Conservation (phyloP, 371 early-diverging fungal species). For the Mucor mucedo region DNA sequence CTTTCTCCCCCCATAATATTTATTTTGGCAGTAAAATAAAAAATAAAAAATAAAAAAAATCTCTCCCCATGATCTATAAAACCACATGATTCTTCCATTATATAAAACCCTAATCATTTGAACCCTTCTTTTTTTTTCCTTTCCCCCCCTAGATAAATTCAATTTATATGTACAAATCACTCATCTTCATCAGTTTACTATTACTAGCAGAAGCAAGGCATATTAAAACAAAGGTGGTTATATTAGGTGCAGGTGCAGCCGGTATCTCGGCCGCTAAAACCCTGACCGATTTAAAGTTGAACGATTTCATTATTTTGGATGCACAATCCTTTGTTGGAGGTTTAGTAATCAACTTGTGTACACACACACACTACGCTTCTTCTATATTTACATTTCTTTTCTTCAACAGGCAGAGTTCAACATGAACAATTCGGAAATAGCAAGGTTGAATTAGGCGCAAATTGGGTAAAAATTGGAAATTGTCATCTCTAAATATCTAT, state of each 20-base stretch:
- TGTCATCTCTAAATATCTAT: neutral
- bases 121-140: neutral
- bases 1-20: neutral
- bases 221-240: slow-evolving; percentile 38
- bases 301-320: slow-evolving; percentile 48
- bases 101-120: too few relatives aligned
- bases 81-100: slow-evolving; percentile 8
- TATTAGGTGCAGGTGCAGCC: slow-evolving; percentile 53
- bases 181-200: neutral
- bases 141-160: neutral
- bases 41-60: neutral
- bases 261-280: slow-evolving; percentile 47
- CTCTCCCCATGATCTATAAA: slow-evolving; percentile 1
- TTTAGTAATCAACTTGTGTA: neutral
- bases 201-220: slow-evolving; percentile 1
- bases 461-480: slow-evolving; percentile 41
- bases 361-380: neutral
- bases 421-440: slow-evolving; percentile 38
- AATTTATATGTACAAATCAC: neutral
- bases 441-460: slow-evolving; percentile 50
- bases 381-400: neutral
- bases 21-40: slow-evolving; percentile 17
- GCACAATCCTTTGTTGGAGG: slow-evolving; percentile 49
- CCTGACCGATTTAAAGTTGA: slow-evolving; percentile 22
- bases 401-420: slow-evolving; percentile 42